Conservation (phyloP, 2,329 filamentous ascomycete genomes). For the Didymella pomorum region DNA sequence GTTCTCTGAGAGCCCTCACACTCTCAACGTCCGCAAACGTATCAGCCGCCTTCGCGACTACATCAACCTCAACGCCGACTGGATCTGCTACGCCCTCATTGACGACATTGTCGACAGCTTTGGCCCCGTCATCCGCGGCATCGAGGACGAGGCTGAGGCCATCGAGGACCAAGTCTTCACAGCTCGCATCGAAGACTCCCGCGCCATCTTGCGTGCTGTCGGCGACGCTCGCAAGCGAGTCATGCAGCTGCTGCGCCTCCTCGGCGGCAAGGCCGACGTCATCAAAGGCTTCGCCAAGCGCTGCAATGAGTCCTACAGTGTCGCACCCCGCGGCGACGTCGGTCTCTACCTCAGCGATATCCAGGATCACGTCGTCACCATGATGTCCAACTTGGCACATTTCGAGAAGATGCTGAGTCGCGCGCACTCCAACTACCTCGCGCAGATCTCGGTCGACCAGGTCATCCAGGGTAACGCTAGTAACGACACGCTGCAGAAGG, state of each 20-base stretch:
- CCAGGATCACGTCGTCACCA: constrained; percentile 98
- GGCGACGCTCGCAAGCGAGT: constrained; percentile 92
- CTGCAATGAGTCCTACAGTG: constrained; percentile 96
- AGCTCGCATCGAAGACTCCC: constrained; percentile 87
- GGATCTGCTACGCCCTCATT: constrained; percentile 98
- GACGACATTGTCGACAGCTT: constrained; percentile 98
- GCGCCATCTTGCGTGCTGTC: constrained; percentile 84
- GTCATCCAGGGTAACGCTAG: constrained; percentile 86
- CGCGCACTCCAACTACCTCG: constrained; percentile 94
- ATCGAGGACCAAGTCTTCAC: constrained; percentile 97
- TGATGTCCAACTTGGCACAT: constrained; percentile 95
- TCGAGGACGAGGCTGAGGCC: constrained; percentile 86
- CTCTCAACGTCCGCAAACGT: constrained; percentile 85
- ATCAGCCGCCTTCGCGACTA: constrained; percentile 95
- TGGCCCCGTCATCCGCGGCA: constrained; percentile 83
- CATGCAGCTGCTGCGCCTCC: constrained; percentile 88
- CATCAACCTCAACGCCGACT: constrained; percentile 91
- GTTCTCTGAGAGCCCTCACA: constrained; percentile 86
- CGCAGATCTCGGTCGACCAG: constrained; percentile 91
- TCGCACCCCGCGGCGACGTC: constrained; percentile 95
- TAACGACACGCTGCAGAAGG: constrained; percentile 91
- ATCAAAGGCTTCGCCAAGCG: constrained; percentile 97
- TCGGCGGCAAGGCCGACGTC: constrained; percentile 98
- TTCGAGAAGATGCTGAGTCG: constrained; percentile 98
- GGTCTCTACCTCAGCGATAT: constrained; percentile 97